Conservation (phyloP, 345 rosid species). For the Populus euphratica region DNA sequence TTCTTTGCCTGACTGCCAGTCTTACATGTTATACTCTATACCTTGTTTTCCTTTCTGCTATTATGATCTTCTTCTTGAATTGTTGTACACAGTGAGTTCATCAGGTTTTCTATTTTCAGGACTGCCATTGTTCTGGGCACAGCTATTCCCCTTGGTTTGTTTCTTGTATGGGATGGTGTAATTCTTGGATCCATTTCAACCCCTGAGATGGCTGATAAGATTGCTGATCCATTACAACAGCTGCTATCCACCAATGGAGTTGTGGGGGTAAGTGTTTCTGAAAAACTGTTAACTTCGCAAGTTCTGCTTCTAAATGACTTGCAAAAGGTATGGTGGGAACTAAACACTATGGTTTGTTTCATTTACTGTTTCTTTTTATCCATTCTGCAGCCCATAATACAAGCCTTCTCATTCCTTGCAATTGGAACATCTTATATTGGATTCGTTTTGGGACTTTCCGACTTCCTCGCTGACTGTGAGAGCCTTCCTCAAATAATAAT, state of each 20-base stretch:
- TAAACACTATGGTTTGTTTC: too few species aligned
- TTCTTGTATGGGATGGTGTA: slow-evolving; percentile 87
- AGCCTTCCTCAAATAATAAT: not conserved
- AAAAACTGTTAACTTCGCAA: not conserved
- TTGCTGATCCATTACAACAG: slow-evolving; percentile 75
- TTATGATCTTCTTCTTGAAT: too few species aligned
- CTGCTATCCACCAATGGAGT: slow-evolving; percentile 54
- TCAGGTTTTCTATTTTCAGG: slow-evolving; percentile 39
- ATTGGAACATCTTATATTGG: slow-evolving; percentile 89
- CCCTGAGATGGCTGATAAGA: slow-evolving; percentile 39
- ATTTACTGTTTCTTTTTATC: too few species aligned
- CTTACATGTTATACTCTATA: too few species aligned
- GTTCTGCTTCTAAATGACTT: slow-evolving; percentile 3
- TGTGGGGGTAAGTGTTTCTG: slow-evolving; percentile 63
- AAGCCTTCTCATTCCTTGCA: slow-evolving; percentile 78
- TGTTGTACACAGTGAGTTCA: not conserved
- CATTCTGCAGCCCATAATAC: slow-evolving; percentile 71
- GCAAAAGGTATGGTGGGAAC: not conserved
- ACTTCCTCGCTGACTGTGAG: slow-evolving; percentile 83
- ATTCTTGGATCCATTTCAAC: slow-evolving; percentile 75
- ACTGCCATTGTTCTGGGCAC: slow-evolving; percentile 80
- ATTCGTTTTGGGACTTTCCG: slow-evolving; percentile 80
- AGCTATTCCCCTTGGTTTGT: slow-evolving; percentile 79
- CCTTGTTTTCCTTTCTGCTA: too few species aligned
- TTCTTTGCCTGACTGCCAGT: too few species aligned